Base-by-base conservation (phyloP, 192 early-diverging fungal species). In the Ambispora gerdemannii region DNA sequence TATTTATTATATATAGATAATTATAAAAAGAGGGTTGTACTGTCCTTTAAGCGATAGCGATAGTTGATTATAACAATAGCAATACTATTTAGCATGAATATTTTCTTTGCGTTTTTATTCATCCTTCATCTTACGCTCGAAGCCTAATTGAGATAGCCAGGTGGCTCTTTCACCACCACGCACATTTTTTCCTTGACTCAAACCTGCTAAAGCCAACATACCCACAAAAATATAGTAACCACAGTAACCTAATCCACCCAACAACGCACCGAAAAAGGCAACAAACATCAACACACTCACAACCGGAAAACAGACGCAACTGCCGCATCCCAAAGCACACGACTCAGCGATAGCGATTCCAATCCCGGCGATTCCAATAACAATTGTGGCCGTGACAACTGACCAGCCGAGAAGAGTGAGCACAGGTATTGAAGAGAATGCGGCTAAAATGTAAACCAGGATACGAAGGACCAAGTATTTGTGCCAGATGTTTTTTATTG, bases 321-420 rank as follows among this genome's bases (percentile, higher is more conserved):
- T 20, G 11, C 64, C 64, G 4, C 49, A 10, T 2, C 38, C 22
- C n/a, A 31, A 8, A 30, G 49, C 32, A 22, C 49, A 30, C 19
- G 36, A 25, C 32, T 66, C 28, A 1, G 64, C 28, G n/a, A 50
- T 33, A 15, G n/a, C 8, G 31, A 66, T 66, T 22, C 49, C 64
- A 51, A 50, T 19, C 7, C 64, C 64, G 22, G 64, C 64, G 10
- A 66, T 11, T 11, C 36, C 28, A 1, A 66, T 32, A 51, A 51
- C 13, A 20, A 32, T 7, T 3, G 15, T n/a, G 1, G 32, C 11
- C n/a, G 49, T 51, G 4, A 66, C 22, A 33, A 66, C 17, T 17
- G 1, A 7, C 64, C 64, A 66, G 20, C 49, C 64, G n/a, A 51
- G 8, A 31, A 66, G 31, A 32, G 51, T 51, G 7, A 22, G 13